Conservation (phyloP, 163 green algal species). For the Scenedesmus sp. region DNA sequence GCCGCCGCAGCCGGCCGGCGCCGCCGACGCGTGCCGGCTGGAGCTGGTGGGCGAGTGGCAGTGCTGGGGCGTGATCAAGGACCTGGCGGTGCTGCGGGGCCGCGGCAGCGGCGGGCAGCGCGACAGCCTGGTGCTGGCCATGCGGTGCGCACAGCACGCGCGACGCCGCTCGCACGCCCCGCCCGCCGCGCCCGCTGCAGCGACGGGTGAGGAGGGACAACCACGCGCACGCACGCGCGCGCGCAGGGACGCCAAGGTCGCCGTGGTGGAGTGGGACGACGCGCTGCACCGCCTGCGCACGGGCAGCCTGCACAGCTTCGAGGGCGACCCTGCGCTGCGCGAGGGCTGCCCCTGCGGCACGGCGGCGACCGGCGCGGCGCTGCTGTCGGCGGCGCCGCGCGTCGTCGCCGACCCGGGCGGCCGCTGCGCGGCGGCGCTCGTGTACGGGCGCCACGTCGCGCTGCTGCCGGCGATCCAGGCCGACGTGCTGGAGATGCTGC, state of each 20-base stretch:
- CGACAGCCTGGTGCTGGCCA: slow-evolving; percentile 55
- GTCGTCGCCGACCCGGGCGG: slow-evolving; percentile 25
- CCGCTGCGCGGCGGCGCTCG: slow-evolving; percentile 57
- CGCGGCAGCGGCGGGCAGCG: slow-evolving; percentile 28
- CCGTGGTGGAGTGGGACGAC: slow-evolving; percentile 87
- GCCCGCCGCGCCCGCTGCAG: too few species aligned
- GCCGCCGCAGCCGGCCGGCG: background rate
- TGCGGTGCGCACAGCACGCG: slow-evolving; percentile 71
- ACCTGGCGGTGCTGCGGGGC: slow-evolving; percentile 79
- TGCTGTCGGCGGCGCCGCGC: background rate
- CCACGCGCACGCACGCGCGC: too few species aligned
- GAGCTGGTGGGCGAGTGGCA: slow-evolving; percentile 61
- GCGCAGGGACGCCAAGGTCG: slow-evolving; percentile 87
- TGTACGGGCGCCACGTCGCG: slow-evolving; percentile 77
- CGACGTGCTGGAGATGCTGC: slow-evolving; percentile 57
- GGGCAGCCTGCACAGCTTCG: slow-evolving; percentile 89
- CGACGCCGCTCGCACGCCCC: too few species aligned
- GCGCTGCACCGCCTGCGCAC: slow-evolving; percentile 55
- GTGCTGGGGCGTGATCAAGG: slow-evolving; percentile 84
- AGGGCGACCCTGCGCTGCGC: slow-evolving; percentile 68
- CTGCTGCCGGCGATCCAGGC: slow-evolving; percentile 78
- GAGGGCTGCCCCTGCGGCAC: slow-evolving; percentile 45
- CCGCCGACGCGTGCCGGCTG: slow-evolving; percentile 45
- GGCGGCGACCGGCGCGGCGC: too few species aligned
- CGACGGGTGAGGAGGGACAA: too few species aligned